Evolutionary conservation across 768 basidiomycete species (phyloP).

Genomic region (Lactifluus volemus): DNA sequence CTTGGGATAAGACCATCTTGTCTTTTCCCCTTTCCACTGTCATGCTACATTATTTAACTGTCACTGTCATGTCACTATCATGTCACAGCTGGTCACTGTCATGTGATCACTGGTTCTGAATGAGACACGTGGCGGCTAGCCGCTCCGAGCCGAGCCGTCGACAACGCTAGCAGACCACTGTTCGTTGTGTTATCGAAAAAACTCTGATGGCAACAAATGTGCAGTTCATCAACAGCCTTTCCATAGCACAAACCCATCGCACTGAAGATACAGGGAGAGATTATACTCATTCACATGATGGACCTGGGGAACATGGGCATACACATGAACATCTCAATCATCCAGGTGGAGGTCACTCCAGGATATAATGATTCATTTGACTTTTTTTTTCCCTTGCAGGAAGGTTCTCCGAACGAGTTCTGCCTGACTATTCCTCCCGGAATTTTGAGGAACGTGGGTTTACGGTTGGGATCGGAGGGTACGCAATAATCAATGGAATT

Average conservation of each 20-base stretch:
- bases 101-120: no score
- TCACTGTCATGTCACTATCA: no score
- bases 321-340: conserved; percentile 91
- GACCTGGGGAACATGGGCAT: conserved; percentile 75
- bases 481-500: conserved; percentile 23
- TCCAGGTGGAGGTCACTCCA: conserved; percentile 45
- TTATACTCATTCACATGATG: conserved; percentile 50
- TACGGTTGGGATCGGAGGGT: conserved; percentile 98
- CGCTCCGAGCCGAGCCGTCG: no score
- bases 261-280: conserved; percentile 40
- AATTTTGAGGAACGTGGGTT: conserved; percentile 93
- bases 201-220: conserved; percentile 42
- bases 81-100: no score
- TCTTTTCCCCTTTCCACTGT: no score
- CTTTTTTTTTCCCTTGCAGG: conserved; percentile 36
- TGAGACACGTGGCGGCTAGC: no score
- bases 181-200: no score
- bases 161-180: no score
- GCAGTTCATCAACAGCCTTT: conserved; percentile 67
- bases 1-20: no score
- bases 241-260: conserved; percentile 34
- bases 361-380: background rate
- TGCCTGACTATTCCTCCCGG: conserved; percentile 77
- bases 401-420: conserved; percentile 84
- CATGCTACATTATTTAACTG: no score